phyloP scores from a whole-genome alignment of 1,284 basidiomycete genomes.

The Ustilago cynodontis region DNA sequence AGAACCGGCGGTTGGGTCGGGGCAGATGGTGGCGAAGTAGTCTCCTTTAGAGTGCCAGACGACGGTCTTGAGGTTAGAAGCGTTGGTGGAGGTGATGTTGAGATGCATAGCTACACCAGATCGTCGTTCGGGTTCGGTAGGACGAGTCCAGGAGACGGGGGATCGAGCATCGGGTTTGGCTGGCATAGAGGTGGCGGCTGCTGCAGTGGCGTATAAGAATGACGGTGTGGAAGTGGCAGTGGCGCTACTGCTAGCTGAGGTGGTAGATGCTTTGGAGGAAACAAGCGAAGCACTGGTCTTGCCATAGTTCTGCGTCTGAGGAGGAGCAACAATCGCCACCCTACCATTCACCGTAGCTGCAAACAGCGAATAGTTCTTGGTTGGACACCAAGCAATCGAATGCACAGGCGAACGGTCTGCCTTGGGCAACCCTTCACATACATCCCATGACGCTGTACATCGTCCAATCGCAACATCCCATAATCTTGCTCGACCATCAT shows the following conservation, averaged over 20 bases:
- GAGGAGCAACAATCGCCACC: conserved; percentile 85
- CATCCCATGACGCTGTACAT: conserved; percentile 88
- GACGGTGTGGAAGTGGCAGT: conserved; percentile 53
- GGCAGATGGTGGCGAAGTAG: conserved; percentile 87
- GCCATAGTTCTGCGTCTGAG: conserved; percentile 71
- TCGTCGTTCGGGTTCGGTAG: conserved; percentile 72
- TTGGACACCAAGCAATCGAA: conserved; percentile 92
- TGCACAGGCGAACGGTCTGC: conserved; percentile 75
- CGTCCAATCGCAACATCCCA: conserved; percentile 96
- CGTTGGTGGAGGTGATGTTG: conserved; percentile 66
- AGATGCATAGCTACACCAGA: conserved; percentile 72
- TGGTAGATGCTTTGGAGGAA: conserved; percentile 55
- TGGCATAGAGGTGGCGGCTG: conserved; percentile 47
- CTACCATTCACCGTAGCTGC: conserved; percentile 77
- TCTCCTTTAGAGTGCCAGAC: conserved; percentile 95
- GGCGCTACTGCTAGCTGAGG: conserved; percentile 56
- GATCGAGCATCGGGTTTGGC: conserved; percentile 44
- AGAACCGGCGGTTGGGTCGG: conserved; percentile 75
- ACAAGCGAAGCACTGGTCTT: conserved; percentile 71
- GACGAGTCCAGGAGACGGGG: conserved; percentile 73
- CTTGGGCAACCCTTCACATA: conserved; percentile 70
- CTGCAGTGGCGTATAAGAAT: conserved; percentile 59
- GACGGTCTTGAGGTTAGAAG: conserved; percentile 85
- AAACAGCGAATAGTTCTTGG: conserved; percentile 84
- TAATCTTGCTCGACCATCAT: conserved; percentile 85